These are phyloP conservation scores for Penicillium sp. DNA, from an alignment of 2,329 filamentous ascomycete species.

Conservation along the genomic window DNA sequence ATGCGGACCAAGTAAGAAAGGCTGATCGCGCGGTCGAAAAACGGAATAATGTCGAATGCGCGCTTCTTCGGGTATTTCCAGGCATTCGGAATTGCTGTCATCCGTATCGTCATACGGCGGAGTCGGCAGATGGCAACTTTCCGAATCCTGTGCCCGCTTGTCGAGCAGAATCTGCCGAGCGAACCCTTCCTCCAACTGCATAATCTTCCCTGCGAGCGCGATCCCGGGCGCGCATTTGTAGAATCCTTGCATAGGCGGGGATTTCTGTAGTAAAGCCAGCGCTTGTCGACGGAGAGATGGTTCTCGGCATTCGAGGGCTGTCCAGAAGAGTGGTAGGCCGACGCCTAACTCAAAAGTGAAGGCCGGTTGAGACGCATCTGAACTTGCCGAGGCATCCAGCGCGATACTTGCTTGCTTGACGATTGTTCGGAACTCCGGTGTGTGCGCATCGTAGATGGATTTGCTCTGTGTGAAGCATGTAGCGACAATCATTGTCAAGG, in stretches of 20 bases:
- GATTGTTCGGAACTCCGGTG: slow-evolving; percentile 8
- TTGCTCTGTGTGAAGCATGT: neutral
- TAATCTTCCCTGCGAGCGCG: slow-evolving; percentile 9
- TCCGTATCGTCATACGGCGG: neutral
- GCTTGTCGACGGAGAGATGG: slow-evolving; percentile 9
- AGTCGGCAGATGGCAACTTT: neutral
- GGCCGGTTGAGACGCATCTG: slow-evolving; percentile 16
- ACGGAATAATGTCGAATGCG: slow-evolving; percentile 2
- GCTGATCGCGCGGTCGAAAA: slow-evolving; percentile 7
- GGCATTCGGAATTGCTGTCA: neutral
- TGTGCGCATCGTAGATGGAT: slow-evolving; percentile 3
- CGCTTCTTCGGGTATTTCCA: slow-evolving; percentile 4
- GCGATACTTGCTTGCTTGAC: slow-evolving; percentile 11
- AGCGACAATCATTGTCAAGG: neutral
- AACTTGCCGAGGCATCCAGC: slow-evolving; percentile 6
- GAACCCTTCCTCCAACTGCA: slow-evolving; percentile 6
- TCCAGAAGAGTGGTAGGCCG: slow-evolving; percentile 13
- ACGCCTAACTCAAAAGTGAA: slow-evolving; percentile 19
- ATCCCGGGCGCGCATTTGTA: slow-evolving; percentile 10
- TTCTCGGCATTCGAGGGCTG: slow-evolving; percentile 16
- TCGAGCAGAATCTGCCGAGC: neutral
- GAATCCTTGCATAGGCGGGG: slow-evolving; percentile 15
- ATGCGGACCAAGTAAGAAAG: neutral
- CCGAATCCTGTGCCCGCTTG: neutral
- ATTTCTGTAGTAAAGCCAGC: slow-evolving; percentile 1